These are phyloP conservation scores for Nidularia pulvinata DNA, from an alignment of 768 basidiomycete genomes.

Conservation along the genomic window DNA sequence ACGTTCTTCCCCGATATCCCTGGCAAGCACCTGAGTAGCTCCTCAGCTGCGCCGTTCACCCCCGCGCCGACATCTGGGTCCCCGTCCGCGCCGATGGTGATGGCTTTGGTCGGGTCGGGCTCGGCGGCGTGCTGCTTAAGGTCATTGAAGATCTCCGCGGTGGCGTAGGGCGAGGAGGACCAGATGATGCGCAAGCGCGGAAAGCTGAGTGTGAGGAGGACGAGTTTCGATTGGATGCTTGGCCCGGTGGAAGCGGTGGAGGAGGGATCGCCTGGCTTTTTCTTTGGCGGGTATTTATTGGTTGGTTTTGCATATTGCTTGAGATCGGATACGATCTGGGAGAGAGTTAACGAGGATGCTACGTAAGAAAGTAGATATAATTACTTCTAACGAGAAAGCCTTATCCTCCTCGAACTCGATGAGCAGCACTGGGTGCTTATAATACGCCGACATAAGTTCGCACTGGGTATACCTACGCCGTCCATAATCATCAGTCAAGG, in stretches of 20 bases:
- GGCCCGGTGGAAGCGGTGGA: constrained; percentile 37
- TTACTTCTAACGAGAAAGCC: constrained; percentile 86
- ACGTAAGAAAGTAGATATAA: constrained; percentile 5
- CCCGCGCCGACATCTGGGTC: constrained; percentile 67
- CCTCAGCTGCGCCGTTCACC: constrained; percentile 76
- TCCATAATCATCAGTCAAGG: not conserved
- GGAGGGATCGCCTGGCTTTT: constrained; percentile 29
- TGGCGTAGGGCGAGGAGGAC: constrained; percentile 95
- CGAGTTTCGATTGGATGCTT: constrained; percentile 89
- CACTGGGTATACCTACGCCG: constrained; percentile 87
- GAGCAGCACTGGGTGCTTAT: constrained; percentile 89
- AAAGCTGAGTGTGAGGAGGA: constrained; percentile 86
- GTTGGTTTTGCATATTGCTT: constrained; percentile 68
- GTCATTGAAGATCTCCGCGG: constrained; percentile 90
- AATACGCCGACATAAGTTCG: constrained; percentile 95
- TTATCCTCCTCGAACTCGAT: constrained; percentile 99
- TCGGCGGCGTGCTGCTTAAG: constrained; percentile 81
- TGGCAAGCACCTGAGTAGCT: constrained; percentile 80
- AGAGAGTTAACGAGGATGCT: no score
- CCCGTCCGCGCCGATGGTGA: constrained; percentile 80
- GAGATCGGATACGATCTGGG: constrained; percentile 59
- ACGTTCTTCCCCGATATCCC: constrained; percentile 86
- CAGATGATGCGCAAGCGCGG: constrained; percentile 94
- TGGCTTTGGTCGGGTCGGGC: constrained; percentile 77
- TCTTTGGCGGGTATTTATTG: constrained; percentile 56